Evolutionary conservation across 2,329 filamentous ascomycete species (phyloP), one percentile per base, ranked within the genome.

Genomic region (Magnaporthiopsis rhizophila): DNA sequence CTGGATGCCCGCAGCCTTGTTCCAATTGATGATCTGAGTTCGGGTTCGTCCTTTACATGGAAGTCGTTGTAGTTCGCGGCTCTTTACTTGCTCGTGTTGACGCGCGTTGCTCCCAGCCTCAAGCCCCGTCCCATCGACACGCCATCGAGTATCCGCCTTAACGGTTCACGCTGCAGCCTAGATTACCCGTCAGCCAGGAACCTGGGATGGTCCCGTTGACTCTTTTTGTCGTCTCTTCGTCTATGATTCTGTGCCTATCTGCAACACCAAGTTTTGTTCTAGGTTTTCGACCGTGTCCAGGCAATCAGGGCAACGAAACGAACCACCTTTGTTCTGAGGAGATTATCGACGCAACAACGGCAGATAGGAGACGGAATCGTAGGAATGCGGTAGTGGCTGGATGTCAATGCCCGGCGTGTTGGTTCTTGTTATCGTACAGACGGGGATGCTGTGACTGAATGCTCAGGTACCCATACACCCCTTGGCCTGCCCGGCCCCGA

Each of bases 401-500:
- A 24, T 53, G 45, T 53, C 45, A 53, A 53, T 53, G n/a, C 21
- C 45, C 45, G 45, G 45, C 45, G 45, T 53, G 45, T 53, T 53
- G 45, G 45, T 53, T 53, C 45, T 53, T 53, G 45, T 11, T 53
- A 53, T 53, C 45, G 45, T 53, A 53, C 45, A 53, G 18, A 24
- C 45, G 45, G 18, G 45, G 45, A 53, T 53, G 59, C 34, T 38
- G 34, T 28, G 38, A 61, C 59, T 38, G 65, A 68, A 72, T 72
- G 70, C 68, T 71, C 36, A 62, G 62, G 65, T 73, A 73, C 66
- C 70, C 67, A 71, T 73, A 72, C 68, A 71, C 64, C 60, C 45
- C 45, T 24, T 53, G 45, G 45, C 45, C 45, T 53, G 45, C 21
- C 45, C n/a, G 45, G 45, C 21, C 45, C 45, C 21, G 45, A 53